These are phyloP conservation scores for Sideroxylon spinosum DNA, from an alignment of 179 eudicot species.

Conservation along the genomic window DNA sequence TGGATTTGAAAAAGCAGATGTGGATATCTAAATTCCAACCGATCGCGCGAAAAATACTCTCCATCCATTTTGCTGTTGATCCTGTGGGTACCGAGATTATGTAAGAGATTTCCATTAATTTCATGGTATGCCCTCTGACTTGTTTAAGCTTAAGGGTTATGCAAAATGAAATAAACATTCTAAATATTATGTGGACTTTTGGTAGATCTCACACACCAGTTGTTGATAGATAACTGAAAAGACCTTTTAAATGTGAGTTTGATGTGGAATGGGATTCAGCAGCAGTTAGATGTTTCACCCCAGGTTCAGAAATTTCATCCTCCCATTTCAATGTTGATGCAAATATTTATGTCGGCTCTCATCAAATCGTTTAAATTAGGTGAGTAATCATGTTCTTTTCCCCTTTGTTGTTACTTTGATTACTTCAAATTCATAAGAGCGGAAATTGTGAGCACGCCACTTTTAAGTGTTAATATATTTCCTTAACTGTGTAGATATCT, in stretches of 20 bases:
- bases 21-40: constrained; percentile 67
- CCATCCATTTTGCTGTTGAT: constrained; percentile 53
- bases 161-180: not conserved
- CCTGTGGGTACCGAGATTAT: constrained; percentile 83
- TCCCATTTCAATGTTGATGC: constrained; percentile 28
- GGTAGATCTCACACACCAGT: not conserved
- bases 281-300: constrained; percentile 23
- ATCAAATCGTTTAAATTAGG: constrained; percentile 10
- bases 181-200: not conserved
- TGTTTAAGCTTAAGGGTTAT: not conserved
- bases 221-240: constrained; percentile 32
- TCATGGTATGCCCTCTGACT: constrained; percentile 10
- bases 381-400: constrained; percentile 4
- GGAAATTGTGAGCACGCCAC: no score
- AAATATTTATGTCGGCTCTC: constrained; percentile 26
- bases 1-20: constrained; percentile 37
- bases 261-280: constrained; percentile 48
- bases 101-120: constrained; percentile 32
- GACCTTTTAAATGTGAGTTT: constrained; percentile 50
- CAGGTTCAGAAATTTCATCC: constrained; percentile 28
- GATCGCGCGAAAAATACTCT: constrained; percentile 39
- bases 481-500: no score
- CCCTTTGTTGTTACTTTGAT: not conserved
- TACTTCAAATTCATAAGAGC: no score
- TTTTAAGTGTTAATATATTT: no score